Evolutionary conservation across 176 grass and related monocot species (phyloP), one percentile per base, ranked within the genome.

Genomic region (Paspalum notatum): DNA sequence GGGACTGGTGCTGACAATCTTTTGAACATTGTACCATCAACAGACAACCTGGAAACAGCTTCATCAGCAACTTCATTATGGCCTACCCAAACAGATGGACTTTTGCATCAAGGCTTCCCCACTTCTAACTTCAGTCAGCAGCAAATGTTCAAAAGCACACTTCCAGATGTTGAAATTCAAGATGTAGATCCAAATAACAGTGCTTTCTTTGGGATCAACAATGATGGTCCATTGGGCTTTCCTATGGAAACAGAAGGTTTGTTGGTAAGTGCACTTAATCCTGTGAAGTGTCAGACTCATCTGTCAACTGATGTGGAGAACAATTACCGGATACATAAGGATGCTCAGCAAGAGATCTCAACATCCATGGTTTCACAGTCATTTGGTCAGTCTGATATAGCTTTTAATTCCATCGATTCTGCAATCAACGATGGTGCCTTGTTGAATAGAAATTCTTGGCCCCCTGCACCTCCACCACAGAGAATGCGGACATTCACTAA

Each of bases 291-390:
- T 86, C 78, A 87, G 83, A 90, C 87, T 87, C 87, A 90, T 85
- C 74, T 96, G 52, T 81, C 90, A 55, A 80, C 74, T 38, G 89
- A 99, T 85, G 68, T 85, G 68, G 87, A 94, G 44, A 89, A 80
- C 46, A 92, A 83, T 66, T 94, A 91, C 74, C 87, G 6, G 11
- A 77, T 83, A 70, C 88, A 89, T 57, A 94, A 98, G 83, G 92
- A 98, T 82, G 79, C 68, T n/a, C 92, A 86, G 21, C 93, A 91
- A 90, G 97, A 99, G 68, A 84, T 99, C 54, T 96, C 97, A 50
- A 96, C 93, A 24, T 99, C 97, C 56, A 96, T 99, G 89, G 91
- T 99, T 90, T 99, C 93, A 38, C 97, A 99, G 67, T 93, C 97
- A 69, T 96, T 99, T 46, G 97, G 89, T 87, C 90, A 91, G 65